Percentiles rank a stretch among this genome's conserved stretches.
phyloP scores from a whole-genome alignment of 2,329 filamentous ascomycete species.

The Ophiostoma perfectum region DNA sequence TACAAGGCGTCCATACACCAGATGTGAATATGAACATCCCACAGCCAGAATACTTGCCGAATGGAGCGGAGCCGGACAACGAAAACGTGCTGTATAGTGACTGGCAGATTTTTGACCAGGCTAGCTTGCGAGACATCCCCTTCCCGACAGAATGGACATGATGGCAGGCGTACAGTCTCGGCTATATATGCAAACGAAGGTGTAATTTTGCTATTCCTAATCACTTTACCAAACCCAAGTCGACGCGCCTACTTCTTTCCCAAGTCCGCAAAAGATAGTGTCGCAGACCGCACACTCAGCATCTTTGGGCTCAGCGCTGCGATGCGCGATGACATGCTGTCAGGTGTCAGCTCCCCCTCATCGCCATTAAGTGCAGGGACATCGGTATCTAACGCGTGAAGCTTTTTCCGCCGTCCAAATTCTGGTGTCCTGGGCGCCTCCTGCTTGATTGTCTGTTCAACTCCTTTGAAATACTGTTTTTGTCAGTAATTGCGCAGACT shows the following conservation, averaged over 20 bases:
- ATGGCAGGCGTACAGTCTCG: too few species aligned
- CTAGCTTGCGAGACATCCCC: constrained; percentile 24
- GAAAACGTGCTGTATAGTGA: constrained; percentile 13
- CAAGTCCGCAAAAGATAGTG: constrained; percentile 16
- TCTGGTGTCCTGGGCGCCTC: background rate
- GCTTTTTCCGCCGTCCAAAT: background rate
- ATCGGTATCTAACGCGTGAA: constrained; percentile 9
- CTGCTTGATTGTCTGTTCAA: constrained; percentile 37
- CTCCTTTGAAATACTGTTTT: constrained; percentile 53
- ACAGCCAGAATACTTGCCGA: background rate
- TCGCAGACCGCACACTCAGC: constrained; percentile 20
- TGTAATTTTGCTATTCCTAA: background rate
- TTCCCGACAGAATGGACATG: background rate
- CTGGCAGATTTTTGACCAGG: constrained; percentile 26
- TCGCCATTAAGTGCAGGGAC: background rate
- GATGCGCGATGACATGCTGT: constrained; percentile 24
- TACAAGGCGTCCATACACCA: constrained; percentile 20
- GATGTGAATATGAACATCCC: background rate
- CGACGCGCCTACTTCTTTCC: background rate
- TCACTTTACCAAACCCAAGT: background rate
- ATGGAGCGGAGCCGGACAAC: background rate
- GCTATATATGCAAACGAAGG: background rate
- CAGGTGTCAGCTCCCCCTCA: constrained; percentile 19
- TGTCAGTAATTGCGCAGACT: background rate
- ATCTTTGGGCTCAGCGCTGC: constrained; percentile 14